These are phyloP conservation scores for Penicillium nucicola DNA, from an alignment of 495 filamentous ascomycete species.

Conservation along the genomic window DNA sequence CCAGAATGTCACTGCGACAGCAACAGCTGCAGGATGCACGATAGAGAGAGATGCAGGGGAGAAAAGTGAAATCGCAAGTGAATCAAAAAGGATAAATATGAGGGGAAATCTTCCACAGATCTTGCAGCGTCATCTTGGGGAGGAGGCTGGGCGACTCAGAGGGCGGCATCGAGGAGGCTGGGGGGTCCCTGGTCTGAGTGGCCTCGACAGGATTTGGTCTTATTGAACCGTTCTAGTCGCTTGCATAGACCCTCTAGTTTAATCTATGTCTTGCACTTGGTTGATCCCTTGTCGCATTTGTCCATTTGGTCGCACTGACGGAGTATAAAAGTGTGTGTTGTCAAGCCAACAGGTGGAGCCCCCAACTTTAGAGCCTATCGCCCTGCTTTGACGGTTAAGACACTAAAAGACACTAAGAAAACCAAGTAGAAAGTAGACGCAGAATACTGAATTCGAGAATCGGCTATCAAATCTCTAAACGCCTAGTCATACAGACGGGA, in stretches of 20 bases:
- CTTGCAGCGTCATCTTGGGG: constrained; percentile 16
- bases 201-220: background rate
- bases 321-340: constrained; percentile 7
- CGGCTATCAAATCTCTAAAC: background rate
- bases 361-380: background rate
- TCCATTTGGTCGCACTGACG: too few relatives aligned
- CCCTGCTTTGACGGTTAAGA: too few relatives aligned
- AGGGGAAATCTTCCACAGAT: constrained; percentile 3
- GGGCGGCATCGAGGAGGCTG: constrained; percentile 15
- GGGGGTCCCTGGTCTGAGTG: constrained; percentile 8
- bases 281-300: constrained; percentile 4
- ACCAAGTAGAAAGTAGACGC: too few relatives aligned
- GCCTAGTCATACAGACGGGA: constrained; percentile 3
- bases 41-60: background rate
- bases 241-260: constrained; percentile 4
- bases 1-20: background rate
- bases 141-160: constrained; percentile 28
- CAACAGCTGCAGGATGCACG: constrained; percentile 7
- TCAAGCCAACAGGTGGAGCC: constrained; percentile 15
- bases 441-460: background rate
- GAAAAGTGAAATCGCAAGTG: constrained; percentile 1
- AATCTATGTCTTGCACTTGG: constrained; percentile 24
- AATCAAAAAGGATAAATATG: constrained; percentile 1
- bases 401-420: too few relatives aligned
- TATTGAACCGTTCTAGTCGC: background rate